Percentiles rank a stretch among this genome's conserved stretches.
Conservation (phyloP, 148 eudicot genomes). For the Arctostaphylos glauca region DNA sequence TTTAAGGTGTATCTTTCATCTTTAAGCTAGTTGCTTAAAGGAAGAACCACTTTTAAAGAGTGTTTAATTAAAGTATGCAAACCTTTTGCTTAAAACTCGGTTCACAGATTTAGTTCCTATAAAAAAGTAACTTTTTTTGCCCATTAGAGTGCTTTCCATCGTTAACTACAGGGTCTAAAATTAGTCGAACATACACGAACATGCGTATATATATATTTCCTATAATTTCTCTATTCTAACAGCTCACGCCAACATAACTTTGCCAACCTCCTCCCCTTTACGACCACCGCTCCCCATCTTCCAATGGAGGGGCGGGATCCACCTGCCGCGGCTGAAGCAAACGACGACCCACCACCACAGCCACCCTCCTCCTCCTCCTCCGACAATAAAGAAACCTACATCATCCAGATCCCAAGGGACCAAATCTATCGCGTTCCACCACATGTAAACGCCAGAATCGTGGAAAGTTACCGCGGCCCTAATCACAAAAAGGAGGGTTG, state of each 20-base stretch:
- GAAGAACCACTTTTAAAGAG: neutral
- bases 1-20: no score
- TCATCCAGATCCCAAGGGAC: conserved; percentile 41
- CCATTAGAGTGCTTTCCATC: no score
- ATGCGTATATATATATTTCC: no score
- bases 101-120: no score
- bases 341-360: conserved; percentile 1
- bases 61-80: neutral
- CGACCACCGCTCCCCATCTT: conserved; percentile 41
- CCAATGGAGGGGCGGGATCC: conserved; percentile 49
- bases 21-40: neutral
- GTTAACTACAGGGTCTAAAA: no score
- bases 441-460: conserved; percentile 46
- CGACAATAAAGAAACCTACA: conserved; percentile 24
- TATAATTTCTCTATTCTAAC: no score
- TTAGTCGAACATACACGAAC: no score
- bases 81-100: neutral
- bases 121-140: neutral
- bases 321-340: conserved; percentile 15
- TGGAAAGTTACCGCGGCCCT: conserved; percentile 31
- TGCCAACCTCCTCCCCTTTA: neutral
- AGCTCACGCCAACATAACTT: no score
- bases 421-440: conserved; percentile 44
- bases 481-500: neutral
- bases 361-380: neutral